A percentile compares a stretch with the other conserved stretches of the same genome.
Conservation (phyloP, 2,329 filamentous ascomycete species). For the Microdochium paspali region DNA sequence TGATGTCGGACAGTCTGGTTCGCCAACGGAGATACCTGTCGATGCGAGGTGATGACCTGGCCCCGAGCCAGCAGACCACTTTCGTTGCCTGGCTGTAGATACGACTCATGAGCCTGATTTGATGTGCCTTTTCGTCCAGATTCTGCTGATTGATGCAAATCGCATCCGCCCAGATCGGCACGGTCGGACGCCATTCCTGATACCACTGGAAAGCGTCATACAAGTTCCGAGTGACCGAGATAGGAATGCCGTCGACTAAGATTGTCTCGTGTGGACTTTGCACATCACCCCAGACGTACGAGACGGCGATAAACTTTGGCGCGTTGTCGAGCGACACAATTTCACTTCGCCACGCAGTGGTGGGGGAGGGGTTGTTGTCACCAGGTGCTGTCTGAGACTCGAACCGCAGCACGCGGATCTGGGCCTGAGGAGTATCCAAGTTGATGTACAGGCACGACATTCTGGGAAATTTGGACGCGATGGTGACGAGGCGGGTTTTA, state of each 20-base stretch:
- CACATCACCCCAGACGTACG: not conserved
- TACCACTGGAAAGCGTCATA: not conserved
- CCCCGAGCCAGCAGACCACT: not conserved
- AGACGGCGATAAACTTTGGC: not conserved
- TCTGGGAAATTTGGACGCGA: too few relatives aligned
- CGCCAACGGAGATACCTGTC: not conserved
- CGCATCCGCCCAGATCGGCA: not conserved
- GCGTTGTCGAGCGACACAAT: not conserved
- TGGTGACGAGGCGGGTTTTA: too few relatives aligned
- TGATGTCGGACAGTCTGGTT: not conserved
- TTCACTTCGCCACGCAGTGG: not conserved
- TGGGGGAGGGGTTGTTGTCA: too few relatives aligned
- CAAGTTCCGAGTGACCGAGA: not conserved
- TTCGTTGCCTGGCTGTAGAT: not conserved
- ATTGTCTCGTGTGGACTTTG: not conserved
- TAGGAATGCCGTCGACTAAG: not conserved
- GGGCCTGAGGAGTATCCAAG: too few relatives aligned
- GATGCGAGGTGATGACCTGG: not conserved
- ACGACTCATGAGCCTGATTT: not conserved
- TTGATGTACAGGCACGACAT: too few relatives aligned
- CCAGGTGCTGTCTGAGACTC: too few relatives aligned
- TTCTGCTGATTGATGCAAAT: not conserved
- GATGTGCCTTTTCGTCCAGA: not conserved
- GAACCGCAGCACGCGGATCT: too few relatives aligned
- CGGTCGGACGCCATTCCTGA: not conserved